These are phyloP conservation scores for Carex scoparia DNA, from an alignment of 176 grass and related monocot genomes.

Conservation along the genomic window DNA sequence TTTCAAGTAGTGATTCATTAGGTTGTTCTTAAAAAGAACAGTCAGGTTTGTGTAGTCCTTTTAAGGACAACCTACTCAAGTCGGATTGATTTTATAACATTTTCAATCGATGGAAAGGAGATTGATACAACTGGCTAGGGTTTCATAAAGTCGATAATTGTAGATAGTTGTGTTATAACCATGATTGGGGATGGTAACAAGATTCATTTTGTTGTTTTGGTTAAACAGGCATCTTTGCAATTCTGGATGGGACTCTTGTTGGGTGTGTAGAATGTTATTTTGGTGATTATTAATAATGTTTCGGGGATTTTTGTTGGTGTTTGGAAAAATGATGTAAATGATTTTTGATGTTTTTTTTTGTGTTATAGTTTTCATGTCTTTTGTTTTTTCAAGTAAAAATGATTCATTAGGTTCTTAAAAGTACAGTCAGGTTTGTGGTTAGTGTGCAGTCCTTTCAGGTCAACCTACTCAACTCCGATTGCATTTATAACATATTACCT, in stretches of 20 bases:
- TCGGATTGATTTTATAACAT: neutral
- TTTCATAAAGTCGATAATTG: conserved; percentile 14
- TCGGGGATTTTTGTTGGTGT: neutral
- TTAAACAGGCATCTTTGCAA: conserved; percentile 1
- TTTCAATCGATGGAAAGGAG: conserved; percentile 48
- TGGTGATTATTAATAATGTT: conserved; percentile 19
- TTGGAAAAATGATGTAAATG: conserved; percentile 17
- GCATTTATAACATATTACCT: too few relatives aligned
- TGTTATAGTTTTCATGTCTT: conserved; percentile 3
- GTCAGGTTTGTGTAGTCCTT: neutral
- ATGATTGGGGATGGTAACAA: conserved; percentile 12
- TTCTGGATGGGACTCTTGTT: neutral
- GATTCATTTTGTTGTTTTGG: neutral
- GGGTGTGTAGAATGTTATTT: conserved; percentile 4
- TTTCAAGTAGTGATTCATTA: neutral
- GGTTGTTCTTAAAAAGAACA: neutral
- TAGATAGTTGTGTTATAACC: conserved; percentile 14
- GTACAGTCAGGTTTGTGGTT: neutral
- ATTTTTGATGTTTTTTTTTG: conserved; percentile 12
- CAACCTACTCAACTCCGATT: neutral
- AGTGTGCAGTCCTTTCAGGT: neutral
- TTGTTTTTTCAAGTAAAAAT: neutral
- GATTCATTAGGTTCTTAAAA: conserved; percentile 1
- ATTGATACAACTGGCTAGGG: conserved; percentile 28
- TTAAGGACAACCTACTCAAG: neutral